Evolutionary conservation across 2,329 filamentous ascomycete species (phyloP), one percentile per base, ranked within the genome.

Genomic region (Lomentospora prolificans): DNA sequence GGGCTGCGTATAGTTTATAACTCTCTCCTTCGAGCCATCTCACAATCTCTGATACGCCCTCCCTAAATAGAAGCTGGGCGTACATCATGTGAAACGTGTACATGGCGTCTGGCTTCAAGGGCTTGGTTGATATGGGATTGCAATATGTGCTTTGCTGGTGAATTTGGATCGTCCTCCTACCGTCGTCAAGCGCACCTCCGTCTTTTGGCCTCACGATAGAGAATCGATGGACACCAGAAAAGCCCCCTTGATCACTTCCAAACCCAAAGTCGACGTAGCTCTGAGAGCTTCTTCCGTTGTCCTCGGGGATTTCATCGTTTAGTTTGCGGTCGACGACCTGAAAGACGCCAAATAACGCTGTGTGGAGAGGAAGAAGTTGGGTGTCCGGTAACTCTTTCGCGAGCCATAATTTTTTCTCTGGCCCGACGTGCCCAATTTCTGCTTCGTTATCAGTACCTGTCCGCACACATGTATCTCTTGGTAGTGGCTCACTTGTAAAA

Each of bases 141-240:
- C 66, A 68, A 3, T 58, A 53, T 33, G 63, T 59, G 22, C 60
- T 60, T 33, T 65, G 61, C 10, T 41, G 61, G 14, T 61, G 59
- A 10, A 68, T 55, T 28, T 48, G 44, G 17, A 48, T 19, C 5
- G 22, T 22, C 7, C 22, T 22, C 22, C 10, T 22, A 25, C 44
- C 44, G 22, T 48, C 44, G 44, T n/a, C n/a, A n/a, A n/a, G n/a
- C 12, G 22, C 5, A 4, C 22, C 1, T 12, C 22, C 1, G 19
- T 22, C 57, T n/a, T 28, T 19, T 2, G 56, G 44, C 4, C 65
- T 59, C 2, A 63, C 55, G 3, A 69, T 55, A 6, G 60, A 62
- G 24, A 69, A 65, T 1, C 65, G 60, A 51, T 69, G 67, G 2
- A 62, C 63, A 0, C 67, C 67, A 0, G 61, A 60, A n/a, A 69